Base-by-base conservation (phyloP, 345 rosid species). In the Ceriops decandra region DNA sequence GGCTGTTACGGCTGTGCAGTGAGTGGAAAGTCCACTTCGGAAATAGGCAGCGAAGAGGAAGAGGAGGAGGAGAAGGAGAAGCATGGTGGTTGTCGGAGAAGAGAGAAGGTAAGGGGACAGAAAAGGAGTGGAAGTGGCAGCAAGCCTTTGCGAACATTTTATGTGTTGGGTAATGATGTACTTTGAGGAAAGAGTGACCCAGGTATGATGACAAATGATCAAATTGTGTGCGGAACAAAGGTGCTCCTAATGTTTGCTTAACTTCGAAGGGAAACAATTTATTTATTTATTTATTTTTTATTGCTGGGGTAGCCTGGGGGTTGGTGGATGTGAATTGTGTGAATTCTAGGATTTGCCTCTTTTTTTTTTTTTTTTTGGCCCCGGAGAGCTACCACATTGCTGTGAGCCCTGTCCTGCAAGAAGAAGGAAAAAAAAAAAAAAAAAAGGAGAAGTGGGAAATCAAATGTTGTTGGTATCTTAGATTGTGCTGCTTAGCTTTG, bases 1-100 rank as follows among this genome's bases (percentile, higher is more conserved):
- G 47, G 89, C 67, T 0, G 97, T 83, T 3, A 68, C 30, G 64
- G 93, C 83, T 38, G 85, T 77, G 77, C 98, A 95, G 20, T 80
- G 91, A 2, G 88, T 75, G 9, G 96, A 82, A 27, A 54, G 35
- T 7, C 84, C 74, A 38, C 73, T 47, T 56, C 64, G 66, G 57
- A 71, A 60, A 69, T 65, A 52, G 67, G 66, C 71, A 17, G 38
- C 19, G 74, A 73, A 46, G 28, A 84, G 64, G 9, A 84, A 21
- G 66, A 80, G 52, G 56, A 81, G 7, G 51, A 68, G 36, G 56
- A 81, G 9, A 46, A 68, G 46, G 62, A 68, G 72, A 62, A 54
- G 68, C 79, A 72, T 71, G 63, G 67, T 51, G 57, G 74, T 26
- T 57, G 69, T 35, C 4, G 10, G 35, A 15, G 32, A 32, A 31